phyloP scores from a whole-genome alignment of 163 green algal genomes.

The Volvox carteri region DNA sequence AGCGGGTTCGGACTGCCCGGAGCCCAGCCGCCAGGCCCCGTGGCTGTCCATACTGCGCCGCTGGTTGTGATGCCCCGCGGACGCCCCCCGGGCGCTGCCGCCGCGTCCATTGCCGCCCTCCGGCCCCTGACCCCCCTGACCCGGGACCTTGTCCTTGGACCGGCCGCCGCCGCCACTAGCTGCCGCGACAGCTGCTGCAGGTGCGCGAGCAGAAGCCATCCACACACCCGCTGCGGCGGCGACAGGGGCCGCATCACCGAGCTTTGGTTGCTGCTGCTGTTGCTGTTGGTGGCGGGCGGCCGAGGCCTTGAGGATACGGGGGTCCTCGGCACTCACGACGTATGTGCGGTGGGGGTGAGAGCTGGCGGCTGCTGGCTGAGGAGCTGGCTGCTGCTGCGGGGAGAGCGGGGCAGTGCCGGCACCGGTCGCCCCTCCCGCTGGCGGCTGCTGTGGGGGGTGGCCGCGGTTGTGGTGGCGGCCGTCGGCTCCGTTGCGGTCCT shows the following conservation, averaged over 20 bases:
- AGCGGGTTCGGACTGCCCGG: too few relatives aligned
- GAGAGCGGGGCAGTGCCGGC: background rate
- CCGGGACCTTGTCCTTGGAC: background rate
- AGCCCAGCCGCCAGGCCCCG: constrained; percentile 6
- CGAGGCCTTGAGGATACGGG: constrained; percentile 2
- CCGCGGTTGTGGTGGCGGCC: background rate
- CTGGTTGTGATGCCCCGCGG: background rate
- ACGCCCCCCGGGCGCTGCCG: background rate
- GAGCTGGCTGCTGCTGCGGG: background rate
- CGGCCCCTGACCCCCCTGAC: background rate
- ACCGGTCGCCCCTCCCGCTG: background rate
- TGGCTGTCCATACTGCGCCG: constrained; percentile 19
- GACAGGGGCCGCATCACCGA: background rate
- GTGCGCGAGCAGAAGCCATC: background rate
- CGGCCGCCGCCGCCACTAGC: background rate
- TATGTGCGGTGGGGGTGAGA: constrained; percentile 39
- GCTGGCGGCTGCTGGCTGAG: background rate
- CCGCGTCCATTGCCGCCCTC: background rate
- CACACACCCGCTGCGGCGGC: background rate
- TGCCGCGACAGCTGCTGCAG: background rate
- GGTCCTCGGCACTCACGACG: background rate
- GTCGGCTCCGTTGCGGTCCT: background rate
- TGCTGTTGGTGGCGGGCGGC: background rate
- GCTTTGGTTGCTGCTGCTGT: background rate
- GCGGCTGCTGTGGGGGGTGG: background rate